Evolutionary conservation across 306 rosid species (phyloP).

Genomic region (Fagus crenata): DNA sequence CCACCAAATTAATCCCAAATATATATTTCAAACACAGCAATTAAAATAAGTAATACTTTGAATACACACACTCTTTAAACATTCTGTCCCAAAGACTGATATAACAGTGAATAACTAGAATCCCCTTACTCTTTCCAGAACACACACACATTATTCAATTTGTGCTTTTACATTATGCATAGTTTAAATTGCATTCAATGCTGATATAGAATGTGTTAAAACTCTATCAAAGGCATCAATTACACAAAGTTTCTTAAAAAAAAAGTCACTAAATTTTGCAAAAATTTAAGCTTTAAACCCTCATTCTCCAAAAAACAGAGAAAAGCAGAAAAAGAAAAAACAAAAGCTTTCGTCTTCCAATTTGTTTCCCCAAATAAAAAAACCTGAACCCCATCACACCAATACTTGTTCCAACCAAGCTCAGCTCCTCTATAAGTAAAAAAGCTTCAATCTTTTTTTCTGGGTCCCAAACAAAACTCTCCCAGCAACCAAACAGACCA

Average conservation of each 20-base stretch:
- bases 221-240: not conserved
- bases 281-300: not conserved
- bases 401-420: not conserved
- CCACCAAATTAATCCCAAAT: constrained; percentile 25
- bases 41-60: not conserved
- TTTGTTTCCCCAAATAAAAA: not conserved
- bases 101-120: not conserved
- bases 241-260: not conserved
- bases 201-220: not conserved
- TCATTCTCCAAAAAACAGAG: not conserved
- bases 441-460: not conserved
- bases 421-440: not conserved
- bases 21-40: constrained; percentile 19
- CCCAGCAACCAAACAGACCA: not conserved
- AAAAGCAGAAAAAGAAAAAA: not conserved
- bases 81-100: not conserved
- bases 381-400: not conserved
- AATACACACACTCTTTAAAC: not conserved
- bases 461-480: not conserved
- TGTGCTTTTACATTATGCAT: not conserved
- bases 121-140: not conserved
- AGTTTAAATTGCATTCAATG: not conserved
- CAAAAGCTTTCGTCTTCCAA: not conserved
- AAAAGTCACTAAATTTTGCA: not conserved
- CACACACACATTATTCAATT: not conserved